Percentiles rank a stretch among this genome's conserved stretches.
Conservation (phyloP, 2,329 filamentous ascomycete genomes). For the Colletotrichum sidae region DNA sequence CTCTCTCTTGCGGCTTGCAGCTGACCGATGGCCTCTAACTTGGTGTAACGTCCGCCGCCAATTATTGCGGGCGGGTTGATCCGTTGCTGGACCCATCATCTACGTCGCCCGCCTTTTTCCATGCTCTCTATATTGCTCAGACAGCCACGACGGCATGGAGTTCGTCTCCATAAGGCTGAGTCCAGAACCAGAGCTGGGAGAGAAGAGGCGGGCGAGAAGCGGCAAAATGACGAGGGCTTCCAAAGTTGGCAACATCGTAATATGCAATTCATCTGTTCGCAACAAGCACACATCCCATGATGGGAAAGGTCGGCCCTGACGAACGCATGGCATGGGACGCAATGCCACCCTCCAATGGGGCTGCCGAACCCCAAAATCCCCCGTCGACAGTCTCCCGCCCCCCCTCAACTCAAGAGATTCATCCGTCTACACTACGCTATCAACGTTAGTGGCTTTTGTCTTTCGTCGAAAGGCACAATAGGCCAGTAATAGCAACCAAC, state of each 20-base stretch:
- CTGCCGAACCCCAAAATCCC: conserved; percentile 10
- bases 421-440: too few relatives aligned
- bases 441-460: background rate
- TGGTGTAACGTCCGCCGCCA: conserved; percentile 11
- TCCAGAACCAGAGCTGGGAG: conserved; percentile 8
- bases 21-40: conserved; percentile 20
- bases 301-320: conserved; percentile 23
- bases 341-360: conserved; percentile 24
- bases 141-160: conserved; percentile 16
- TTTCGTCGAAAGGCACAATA: conserved; percentile 5
- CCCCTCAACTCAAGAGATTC: background rate
- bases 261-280: conserved; percentile 28
- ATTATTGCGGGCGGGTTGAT: conserved; percentile 16
- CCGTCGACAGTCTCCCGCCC: conserved; percentile 22
- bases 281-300: conserved; percentile 13
- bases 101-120: conserved; percentile 16
- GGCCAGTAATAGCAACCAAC: conserved; percentile 35
- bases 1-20: conserved; percentile 22
- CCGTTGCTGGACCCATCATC: conserved; percentile 5
- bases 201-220: conserved; percentile 5
- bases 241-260: conserved; percentile 14
- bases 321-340: conserved; percentile 35
- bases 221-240: conserved; percentile 9
- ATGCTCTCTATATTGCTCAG: conserved; percentile 22
- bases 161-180: conserved; percentile 31